Conservation (phyloP, 2,329 filamentous ascomycete genomes). For the Taxawa tesnikishii region DNA sequence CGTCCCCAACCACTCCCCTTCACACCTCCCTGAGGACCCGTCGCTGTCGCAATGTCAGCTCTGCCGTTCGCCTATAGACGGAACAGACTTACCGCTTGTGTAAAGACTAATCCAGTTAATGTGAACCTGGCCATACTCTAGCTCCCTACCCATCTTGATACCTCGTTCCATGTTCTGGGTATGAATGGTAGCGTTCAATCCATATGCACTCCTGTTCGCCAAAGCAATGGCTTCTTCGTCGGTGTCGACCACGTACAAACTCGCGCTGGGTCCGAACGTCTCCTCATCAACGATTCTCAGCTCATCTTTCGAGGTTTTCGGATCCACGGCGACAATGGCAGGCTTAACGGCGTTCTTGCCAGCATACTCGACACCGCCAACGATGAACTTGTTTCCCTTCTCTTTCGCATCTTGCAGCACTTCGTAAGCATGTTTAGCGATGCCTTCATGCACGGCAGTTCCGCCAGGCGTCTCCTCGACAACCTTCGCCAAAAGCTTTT, state of each 20-base stretch:
- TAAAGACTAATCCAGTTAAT: slow-evolving; percentile 16
- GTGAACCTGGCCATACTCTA: slow-evolving; percentile 17
- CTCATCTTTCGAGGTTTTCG: slow-evolving; percentile 6
- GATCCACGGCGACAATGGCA: slow-evolving; percentile 8
- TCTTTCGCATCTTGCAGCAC: slow-evolving; percentile 14
- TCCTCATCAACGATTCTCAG: slow-evolving; percentile 15
- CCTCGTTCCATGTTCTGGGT: slow-evolving; percentile 14
- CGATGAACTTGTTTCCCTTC: slow-evolving; percentile 13
- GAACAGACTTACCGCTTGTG: slow-evolving; percentile 9
- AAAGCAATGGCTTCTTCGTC: slow-evolving; percentile 13
- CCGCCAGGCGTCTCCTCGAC: slow-evolving; percentile 8
- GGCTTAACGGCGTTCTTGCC: slow-evolving; percentile 9
- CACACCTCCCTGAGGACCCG: slow-evolving; percentile 14
- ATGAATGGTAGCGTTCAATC: slow-evolving; percentile 18
- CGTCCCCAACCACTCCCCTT: slow-evolving; percentile 15
- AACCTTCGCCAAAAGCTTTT: slow-evolving; percentile 7
- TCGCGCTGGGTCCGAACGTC: slow-evolving; percentile 17
- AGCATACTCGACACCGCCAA: slow-evolving; percentile 10
- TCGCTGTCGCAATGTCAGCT: slow-evolving; percentile 4
- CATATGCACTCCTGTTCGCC: slow-evolving; percentile 15
- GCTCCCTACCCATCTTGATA: slow-evolving; percentile 12
- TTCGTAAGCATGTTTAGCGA: slow-evolving; percentile 18
- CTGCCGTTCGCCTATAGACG: neutral
- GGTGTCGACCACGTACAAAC: slow-evolving; percentile 13
- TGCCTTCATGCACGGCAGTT: slow-evolving; percentile 12